Conservation (phyloP, 805 yeast species). For the Cyberlindnera meyerae region DNA sequence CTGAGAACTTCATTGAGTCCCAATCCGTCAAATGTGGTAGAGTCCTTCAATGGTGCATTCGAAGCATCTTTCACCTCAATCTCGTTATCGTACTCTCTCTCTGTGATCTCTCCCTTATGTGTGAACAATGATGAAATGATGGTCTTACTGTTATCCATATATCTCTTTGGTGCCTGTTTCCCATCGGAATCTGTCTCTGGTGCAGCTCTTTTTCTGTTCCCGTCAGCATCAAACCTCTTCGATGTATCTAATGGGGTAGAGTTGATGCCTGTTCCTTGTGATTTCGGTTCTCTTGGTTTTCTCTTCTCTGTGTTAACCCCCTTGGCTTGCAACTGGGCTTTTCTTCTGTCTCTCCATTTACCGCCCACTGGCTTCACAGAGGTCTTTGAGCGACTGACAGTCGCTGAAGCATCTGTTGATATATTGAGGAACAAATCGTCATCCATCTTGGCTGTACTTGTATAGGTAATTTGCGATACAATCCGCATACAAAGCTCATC, state of each 20-base stretch:
- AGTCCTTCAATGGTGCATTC: constrained; percentile 74
- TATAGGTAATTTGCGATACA: no score
- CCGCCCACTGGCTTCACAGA: constrained; percentile 59
- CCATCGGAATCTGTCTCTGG: constrained; percentile 41
- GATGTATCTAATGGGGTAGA: constrained; percentile 7
- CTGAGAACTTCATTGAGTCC: constrained; percentile 56
- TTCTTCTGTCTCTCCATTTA: constrained; percentile 76
- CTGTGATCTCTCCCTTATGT: constrained; percentile 50
- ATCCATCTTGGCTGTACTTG: constrained; percentile 34
- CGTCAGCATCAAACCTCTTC: constrained; percentile 15
- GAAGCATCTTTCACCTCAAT: constrained; percentile 48
- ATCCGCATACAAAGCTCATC: background rate
- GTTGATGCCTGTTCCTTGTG: constrained; percentile 6
- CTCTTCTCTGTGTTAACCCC: constrained; percentile 19
- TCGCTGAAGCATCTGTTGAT: constrained; percentile 32
- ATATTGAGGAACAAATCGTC: constrained; percentile 78
- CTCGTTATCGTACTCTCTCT: constrained; percentile 34
- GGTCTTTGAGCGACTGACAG: constrained; percentile 17
- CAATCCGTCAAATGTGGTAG: constrained; percentile 64
- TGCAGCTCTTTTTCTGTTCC: constrained; percentile 24
- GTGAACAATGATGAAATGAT: constrained; percentile 85
- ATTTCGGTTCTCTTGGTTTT: background rate
- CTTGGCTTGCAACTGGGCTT: constrained; percentile 25
- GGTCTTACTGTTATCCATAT: constrained; percentile 40
- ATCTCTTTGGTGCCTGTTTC: constrained; percentile 43